Evolutionary conservation across 2,329 filamentous ascomycete species (phyloP), one percentile per base, ranked within the genome.

Genomic region (Sarocladium strictum): DNA sequence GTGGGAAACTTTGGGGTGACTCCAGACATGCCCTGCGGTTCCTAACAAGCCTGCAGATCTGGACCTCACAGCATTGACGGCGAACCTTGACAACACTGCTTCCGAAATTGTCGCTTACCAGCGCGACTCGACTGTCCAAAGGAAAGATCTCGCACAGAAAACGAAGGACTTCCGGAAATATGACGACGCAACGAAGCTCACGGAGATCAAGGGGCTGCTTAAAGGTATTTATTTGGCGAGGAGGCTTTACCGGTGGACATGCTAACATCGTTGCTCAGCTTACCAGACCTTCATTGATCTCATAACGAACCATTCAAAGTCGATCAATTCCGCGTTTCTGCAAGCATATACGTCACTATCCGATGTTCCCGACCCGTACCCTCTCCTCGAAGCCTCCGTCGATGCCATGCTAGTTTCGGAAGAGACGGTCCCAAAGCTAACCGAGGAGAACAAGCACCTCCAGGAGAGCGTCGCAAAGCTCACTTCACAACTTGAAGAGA

Each of bases 221-320:
- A 97, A 96, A 78, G 86, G 90, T 91, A 67, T 47, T n/a, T n/a
- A n/a, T n/a, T n/a, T n/a, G n/a, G n/a, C n/a, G n/a, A n/a, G n/a
- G n/a, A n/a, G n/a, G n/a, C n/a, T n/a, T n/a, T n/a, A n/a, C n/a
- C n/a, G n/a, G n/a, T 4, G 11, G 7, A 37, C n/a, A 21, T 14
- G 35, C 49, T 33, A 35, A 23, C 40, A 33, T 6, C 17, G n/a
- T 19, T 43, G 35, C 33, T 58, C 69, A 93, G 91, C 92, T 51
- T 99, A 99, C 75, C 94, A 99, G 73, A 88, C 87, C 53, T 99
- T 97, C 67, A 97, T 99, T 69, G 94, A 99, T 67, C 85, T 96
- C 56, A 80, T 99, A 58, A 95, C 94, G 19, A 97, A 93, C 69
- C 93, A 97, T 70, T 94, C 91, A 62, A 99, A 99, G 72, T 84